Percentiles rank a stretch among this genome's conserved stretches.
phyloP scores from a whole-genome alignment of 805 yeast species.

The Cyberlindnera suaveolens region DNA sequence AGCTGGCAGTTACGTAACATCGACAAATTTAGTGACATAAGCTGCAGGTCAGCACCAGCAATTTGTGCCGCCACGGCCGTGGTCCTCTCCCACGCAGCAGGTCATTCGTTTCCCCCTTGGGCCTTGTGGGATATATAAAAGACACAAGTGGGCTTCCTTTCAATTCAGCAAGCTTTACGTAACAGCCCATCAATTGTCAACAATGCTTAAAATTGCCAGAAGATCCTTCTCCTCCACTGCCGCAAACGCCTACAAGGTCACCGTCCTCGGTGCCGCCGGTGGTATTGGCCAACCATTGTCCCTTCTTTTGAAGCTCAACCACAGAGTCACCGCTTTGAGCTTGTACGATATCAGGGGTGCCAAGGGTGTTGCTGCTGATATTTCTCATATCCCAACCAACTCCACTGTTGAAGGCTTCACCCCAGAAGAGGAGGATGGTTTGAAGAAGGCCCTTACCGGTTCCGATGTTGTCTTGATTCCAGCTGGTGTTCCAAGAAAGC shows the following conservation, averaged over 20 bases:
- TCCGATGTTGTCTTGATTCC: constrained; percentile 83
- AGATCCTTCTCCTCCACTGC: constrained; percentile 67
- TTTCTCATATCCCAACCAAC: constrained; percentile 90
- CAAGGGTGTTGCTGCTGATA: constrained; percentile 95
- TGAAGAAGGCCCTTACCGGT: constrained; percentile 65
- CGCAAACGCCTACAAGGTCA: constrained; percentile 65
- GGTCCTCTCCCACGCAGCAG: constrained; percentile 4
- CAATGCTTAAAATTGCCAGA: constrained; percentile 50
- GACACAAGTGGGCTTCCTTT: background rate
- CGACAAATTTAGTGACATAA: background rate
- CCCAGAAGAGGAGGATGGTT: constrained; percentile 71
- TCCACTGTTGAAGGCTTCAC: constrained; percentile 83
- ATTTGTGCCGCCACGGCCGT: background rate
- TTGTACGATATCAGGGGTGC: constrained; percentile 88
- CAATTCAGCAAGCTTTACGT: background rate
- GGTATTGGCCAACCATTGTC: constrained; percentile 94
- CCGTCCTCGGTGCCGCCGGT: constrained; percentile 83
- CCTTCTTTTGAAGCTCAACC: constrained; percentile 78
- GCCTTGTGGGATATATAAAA: constrained; percentile 2
- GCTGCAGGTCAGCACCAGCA: background rate
- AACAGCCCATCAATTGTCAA: background rate
- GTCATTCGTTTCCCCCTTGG: constrained; percentile 5
- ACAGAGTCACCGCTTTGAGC: constrained; percentile 78
- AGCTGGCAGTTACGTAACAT: background rate
- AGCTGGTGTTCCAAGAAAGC: constrained; percentile 98